Evolutionary conservation across 192 early-diverging fungal genomes (phyloP).

Genomic region (Linnemannia exigua): DNA sequence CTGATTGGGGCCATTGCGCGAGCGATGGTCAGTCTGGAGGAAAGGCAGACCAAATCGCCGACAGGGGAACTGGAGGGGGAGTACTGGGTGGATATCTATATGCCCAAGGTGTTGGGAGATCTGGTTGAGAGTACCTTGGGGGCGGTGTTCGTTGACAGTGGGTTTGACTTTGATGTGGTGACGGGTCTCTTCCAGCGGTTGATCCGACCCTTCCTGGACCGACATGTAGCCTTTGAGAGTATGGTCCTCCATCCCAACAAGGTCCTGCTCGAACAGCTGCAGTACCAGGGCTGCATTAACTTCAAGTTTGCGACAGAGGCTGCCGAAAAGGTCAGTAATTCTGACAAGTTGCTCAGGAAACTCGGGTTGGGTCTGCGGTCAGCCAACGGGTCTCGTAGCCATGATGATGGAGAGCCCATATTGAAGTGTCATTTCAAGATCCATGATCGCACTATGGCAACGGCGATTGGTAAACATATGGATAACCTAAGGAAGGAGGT

Average conservation of each 20-base stretch:
- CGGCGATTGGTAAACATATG: constrained; percentile 17
- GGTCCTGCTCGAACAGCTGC: constrained; percentile 55
- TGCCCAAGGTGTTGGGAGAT: constrained; percentile 94
- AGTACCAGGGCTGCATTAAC: constrained; percentile 59
- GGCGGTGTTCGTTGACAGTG: constrained; percentile 88
- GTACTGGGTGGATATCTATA: constrained; percentile 82
- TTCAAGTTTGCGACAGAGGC: constrained; percentile 17
- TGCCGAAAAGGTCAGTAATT: neutral
- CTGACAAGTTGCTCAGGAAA: neutral
- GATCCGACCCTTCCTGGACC: constrained; percentile 60
- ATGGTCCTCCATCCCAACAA: constrained; percentile 66
- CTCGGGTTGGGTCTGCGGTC: constrained; percentile 20
- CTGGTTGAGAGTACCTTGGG: constrained; percentile 91
- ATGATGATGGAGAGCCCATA: neutral
- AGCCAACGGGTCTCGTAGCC: neutral
- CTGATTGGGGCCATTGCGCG: constrained; percentile 71
- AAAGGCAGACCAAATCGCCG: constrained; percentile 40
- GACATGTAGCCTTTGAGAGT: constrained; percentile 62
- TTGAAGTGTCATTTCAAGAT: constrained; percentile 27
- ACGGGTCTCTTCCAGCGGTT: constrained; percentile 55
- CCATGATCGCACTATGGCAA: constrained; percentile 24
- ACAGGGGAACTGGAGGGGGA: constrained; percentile 63
- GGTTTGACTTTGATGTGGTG: constrained; percentile 71
- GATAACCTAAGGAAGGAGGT: constrained; percentile 34
- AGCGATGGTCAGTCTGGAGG: constrained; percentile 66